phyloP scores from a whole-genome alignment of 768 basidiomycete species.

The Ramaria rubella region DNA sequence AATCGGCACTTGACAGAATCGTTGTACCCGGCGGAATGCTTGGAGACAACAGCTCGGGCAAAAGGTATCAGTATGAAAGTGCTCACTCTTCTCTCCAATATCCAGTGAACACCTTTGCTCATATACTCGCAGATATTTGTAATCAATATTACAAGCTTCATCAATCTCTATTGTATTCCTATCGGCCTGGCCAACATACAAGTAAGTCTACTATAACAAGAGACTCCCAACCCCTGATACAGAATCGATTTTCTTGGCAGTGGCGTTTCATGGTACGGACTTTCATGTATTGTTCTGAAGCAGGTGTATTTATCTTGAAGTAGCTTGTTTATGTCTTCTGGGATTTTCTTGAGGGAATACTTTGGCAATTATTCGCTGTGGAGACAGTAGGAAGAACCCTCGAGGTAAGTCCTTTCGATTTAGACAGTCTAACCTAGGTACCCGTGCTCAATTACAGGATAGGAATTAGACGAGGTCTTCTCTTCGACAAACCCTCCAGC shows the following conservation, averaged over 20 bases:
- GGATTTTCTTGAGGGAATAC: slow-evolving; percentile 9
- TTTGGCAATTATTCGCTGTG: slow-evolving; percentile 12
- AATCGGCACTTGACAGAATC: slow-evolving; percentile 4
- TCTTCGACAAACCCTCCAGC: slow-evolving; percentile 3
- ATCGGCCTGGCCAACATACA: slow-evolving; percentile 26
- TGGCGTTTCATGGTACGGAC: not conserved
- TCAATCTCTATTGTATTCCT: slow-evolving; percentile 31
- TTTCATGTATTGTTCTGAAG: not conserved
- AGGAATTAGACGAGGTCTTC: slow-evolving; percentile 13
- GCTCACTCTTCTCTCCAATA: slow-evolving; percentile 22
- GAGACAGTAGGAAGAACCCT: slow-evolving; percentile 8
- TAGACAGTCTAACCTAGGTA: not conserved
- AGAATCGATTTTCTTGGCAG: not conserved
- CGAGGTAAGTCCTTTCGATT: not conserved
- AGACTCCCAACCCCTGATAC: slow-evolving; percentile 12
- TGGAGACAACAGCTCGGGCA: slow-evolving; percentile 29
- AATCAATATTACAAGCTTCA: slow-evolving; percentile 19
- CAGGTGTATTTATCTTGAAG: not conserved
- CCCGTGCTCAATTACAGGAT: not conserved
- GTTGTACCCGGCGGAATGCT: slow-evolving; percentile 28
- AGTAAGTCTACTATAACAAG: slow-evolving; percentile 13
- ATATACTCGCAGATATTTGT: slow-evolving; percentile 6
- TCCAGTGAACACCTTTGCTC: slow-evolving; percentile 6
- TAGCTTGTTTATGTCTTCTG: slow-evolving; percentile 11
- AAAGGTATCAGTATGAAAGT: slow-evolving; percentile 25